Conservation (phyloP, 1,139 yeast genomes). For the Lodderomyces margitis region DNA sequence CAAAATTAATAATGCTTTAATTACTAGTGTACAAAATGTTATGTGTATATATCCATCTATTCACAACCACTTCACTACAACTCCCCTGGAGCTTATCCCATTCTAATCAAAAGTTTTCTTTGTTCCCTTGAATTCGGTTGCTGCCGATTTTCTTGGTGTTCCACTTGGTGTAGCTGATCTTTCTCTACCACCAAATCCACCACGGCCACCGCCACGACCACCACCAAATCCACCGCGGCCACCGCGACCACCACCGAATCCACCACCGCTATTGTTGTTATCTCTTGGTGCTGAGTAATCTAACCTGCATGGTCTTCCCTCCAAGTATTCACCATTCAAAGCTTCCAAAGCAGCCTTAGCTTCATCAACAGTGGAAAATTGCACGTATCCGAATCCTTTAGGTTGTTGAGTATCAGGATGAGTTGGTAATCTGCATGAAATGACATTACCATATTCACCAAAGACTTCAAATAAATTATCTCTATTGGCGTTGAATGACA, state of each 20-base stretch:
- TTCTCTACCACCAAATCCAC: slow-evolving; percentile 39
- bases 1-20: no score
- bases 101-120: slow-evolving; percentile 74
- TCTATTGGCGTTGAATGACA: slow-evolving; percentile 84
- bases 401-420: slow-evolving; percentile 99
- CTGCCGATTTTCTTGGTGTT: slow-evolving; percentile 31
- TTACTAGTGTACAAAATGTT: no score
- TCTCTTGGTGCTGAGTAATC: slow-evolving; percentile 94
- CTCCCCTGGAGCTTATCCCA: background rate
- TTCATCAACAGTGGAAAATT: slow-evolving; percentile 80
- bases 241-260: slow-evolving; percentile 37
- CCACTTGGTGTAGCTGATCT: slow-evolving; percentile 47
- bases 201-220: slow-evolving; percentile 39
- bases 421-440: slow-evolving; percentile 93
- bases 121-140: slow-evolving; percentile 65
- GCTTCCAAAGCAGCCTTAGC: slow-evolving; percentile 89
- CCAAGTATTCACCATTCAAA: slow-evolving; percentile 83
- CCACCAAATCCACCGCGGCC: slow-evolving; percentile 27
- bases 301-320: slow-evolving; percentile 91
- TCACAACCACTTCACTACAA: background rate
- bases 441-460: slow-evolving; percentile 73
- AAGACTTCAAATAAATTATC: slow-evolving; percentile 73
- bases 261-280: slow-evolving; percentile 34
- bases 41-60: no score
- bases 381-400: slow-evolving; percentile 98